phyloP scores from a whole-genome alignment of 2,329 filamentous ascomycete genomes.

The Aspergillus oerlinghausenensis region DNA sequence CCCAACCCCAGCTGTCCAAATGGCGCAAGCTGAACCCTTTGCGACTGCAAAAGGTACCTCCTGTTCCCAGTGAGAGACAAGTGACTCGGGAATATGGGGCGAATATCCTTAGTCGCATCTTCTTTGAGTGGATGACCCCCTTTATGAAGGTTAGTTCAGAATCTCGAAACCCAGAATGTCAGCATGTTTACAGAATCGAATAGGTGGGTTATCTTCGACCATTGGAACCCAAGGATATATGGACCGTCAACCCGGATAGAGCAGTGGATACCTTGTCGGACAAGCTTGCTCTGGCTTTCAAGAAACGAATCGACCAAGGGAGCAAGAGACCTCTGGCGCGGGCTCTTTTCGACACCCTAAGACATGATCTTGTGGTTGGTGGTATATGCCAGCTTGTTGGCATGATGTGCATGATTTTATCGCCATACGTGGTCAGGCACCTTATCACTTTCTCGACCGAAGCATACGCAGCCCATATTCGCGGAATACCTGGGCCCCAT shows the following conservation, averaged over 20 bases:
- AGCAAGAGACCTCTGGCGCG: constrained; percentile 70
- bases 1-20: neutral
- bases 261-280: constrained; percentile 64
- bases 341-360: constrained; percentile 83
- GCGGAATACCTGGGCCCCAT: constrained; percentile 53
- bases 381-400: constrained; percentile 70
- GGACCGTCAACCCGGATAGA: constrained; percentile 78
- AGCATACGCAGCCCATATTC: constrained; percentile 64
- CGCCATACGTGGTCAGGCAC: constrained; percentile 79
- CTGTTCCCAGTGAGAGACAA: constrained; percentile 50
- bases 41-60: constrained; percentile 47
- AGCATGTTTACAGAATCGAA: constrained; percentile 8
- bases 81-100: constrained; percentile 68
- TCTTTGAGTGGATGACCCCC: constrained; percentile 86
- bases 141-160: constrained; percentile 65
- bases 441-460: constrained; percentile 80
- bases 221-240: constrained; percentile 80
- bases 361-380: constrained; percentile 77
- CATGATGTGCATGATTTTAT: constrained; percentile 70
- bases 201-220: constrained; percentile 79
- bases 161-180: constrained; percentile 7
- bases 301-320: constrained; percentile 61
- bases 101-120: constrained; percentile 67
- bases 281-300: constrained; percentile 64
- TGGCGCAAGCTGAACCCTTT: constrained; percentile 44